A percentile compares a stretch with the other conserved stretches of the same genome.
Evolutionary conservation across 1,284 basidiomycete species (phyloP).

Genomic region (Trametes sp.): DNA sequence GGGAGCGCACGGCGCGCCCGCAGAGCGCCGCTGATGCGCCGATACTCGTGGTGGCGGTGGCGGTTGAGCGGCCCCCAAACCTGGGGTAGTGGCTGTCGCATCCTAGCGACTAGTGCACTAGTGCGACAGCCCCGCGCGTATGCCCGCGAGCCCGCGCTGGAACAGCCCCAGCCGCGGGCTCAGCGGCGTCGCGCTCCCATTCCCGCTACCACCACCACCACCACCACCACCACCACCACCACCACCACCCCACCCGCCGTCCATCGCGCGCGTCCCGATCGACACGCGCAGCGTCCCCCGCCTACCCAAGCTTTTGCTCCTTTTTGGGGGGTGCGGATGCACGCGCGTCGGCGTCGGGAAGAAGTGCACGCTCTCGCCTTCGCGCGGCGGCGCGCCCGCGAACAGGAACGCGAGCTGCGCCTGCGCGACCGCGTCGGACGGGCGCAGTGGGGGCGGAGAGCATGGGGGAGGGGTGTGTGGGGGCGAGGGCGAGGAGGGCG

Average conservation of each 20-base stretch:
- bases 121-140: conserved; percentile 18
- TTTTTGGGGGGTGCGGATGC: no score
- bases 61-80: background rate
- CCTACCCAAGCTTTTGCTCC: no score
- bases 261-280: no score
- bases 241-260: no score
- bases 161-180: conserved; percentile 10
- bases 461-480: background rate
- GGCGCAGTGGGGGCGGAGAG: conserved; percentile 23
- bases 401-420: conserved; percentile 31
- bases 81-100: no score
- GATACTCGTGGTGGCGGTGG: background rate
- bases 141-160: conserved; percentile 16
- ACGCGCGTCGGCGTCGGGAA: conserved; percentile 11
- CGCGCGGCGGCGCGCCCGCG: conserved; percentile 2
- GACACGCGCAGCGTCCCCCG: conserved; percentile 15
- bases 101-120: no score
- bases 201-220: no score
- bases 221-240: background rate
- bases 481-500: conserved; percentile 1
- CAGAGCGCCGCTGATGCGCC: background rate
- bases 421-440: conserved; percentile 23
- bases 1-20: background rate
- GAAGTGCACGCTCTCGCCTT: conserved; percentile 27
- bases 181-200: background rate